Base-by-base conservation (phyloP, 805 yeast genomes). In the Starmerella tilneyi region DNA sequence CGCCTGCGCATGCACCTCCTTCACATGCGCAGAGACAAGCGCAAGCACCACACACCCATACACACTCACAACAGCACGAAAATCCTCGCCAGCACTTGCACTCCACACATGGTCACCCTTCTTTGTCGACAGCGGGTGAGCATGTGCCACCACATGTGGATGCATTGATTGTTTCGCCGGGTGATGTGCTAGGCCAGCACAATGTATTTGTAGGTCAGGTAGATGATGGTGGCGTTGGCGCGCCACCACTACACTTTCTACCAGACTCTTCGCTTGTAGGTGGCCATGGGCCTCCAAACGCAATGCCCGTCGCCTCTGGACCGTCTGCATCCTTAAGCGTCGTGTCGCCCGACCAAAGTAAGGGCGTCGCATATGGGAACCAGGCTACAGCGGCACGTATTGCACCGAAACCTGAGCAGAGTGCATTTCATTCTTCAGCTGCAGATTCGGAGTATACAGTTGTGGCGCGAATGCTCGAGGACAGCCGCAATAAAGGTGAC, bases 361-460 rank as follows among this genome's bases (percentile, higher is more conserved):
- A n/a, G n/a, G n/a, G n/a, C n/a, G n/a, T n/a, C n/a, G n/a, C n/a
- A n/a, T n/a, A n/a, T n/a, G n/a, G n/a, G n/a, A n/a, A n/a, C n/a
- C n/a, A n/a, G 6, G 38, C 28, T n/a, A 28, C 11, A 5, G 20
- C 27, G 8, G 38, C 38, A 7, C 13, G n/a, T 17, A 22, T 22
- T 17, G 23, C 38, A 17, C 38, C 38, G 6, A 34, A 11, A 3
- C 38, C 24, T 4, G 40, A 24, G 11, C 29, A 28, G 3, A 23
- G 9, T 24, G 29, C 40, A 30, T 36, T 36, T 16, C 20, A 36
- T 13, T 36, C 40, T 20, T 24, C 15, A 9, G 40, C 40, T 2
- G 40, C 40, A 16, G 40, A 36, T 15, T 36, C 40, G 5, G 40
- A 36, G 21, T 36, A 36, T 12, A 36, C 40, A 3, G 40, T 36